Evolutionary conservation across 139 green algal species (phyloP).

Genomic region (Chlorella sp.): DNA sequence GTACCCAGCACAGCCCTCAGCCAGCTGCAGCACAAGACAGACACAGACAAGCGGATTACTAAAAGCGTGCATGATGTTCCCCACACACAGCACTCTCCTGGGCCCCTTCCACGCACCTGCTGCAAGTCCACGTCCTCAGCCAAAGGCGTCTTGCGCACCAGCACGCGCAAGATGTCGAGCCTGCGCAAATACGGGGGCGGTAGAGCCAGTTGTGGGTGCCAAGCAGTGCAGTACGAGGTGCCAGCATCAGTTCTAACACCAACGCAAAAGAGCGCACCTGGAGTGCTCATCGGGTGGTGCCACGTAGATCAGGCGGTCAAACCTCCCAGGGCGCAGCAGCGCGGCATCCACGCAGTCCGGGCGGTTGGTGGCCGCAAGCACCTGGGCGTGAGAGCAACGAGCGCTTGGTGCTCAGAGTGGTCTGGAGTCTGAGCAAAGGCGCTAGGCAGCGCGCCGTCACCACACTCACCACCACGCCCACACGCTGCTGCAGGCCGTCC

Average conservation of each 20-base stretch:
- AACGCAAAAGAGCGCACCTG: no score
- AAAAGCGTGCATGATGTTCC: no score
- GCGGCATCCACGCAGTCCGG: slow-evolving; percentile 79
- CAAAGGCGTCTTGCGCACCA: slow-evolving; percentile 57
- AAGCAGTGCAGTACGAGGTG: no score
- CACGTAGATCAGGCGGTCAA: slow-evolving; percentile 89
- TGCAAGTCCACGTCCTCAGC: slow-evolving; percentile 50
- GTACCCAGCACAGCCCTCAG: slow-evolving; percentile 24
- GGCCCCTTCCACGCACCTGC: no score
- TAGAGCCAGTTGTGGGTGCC: no score
- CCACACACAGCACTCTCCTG: no score
- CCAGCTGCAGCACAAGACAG: slow-evolving; percentile 15
- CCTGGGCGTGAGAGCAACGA: slow-evolving; percentile 5
- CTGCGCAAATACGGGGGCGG: slow-evolving; percentile 20
- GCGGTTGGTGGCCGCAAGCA: slow-evolving; percentile 92
- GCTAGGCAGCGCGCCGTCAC: no score
- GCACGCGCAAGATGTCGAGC: slow-evolving; percentile 54
- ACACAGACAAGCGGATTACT: background rate
- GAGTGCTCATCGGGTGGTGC: slow-evolving; percentile 41
- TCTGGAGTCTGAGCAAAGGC: no score
- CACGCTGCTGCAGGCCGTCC: slow-evolving; percentile 61
- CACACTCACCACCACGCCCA: slow-evolving; percentile 62
- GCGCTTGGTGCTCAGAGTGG: no score
- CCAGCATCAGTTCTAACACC: no score
- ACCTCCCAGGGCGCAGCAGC: slow-evolving; percentile 81